Conservation (phyloP, 2,329 filamentous ascomycete genomes). For the Phoma sp. region DNA sequence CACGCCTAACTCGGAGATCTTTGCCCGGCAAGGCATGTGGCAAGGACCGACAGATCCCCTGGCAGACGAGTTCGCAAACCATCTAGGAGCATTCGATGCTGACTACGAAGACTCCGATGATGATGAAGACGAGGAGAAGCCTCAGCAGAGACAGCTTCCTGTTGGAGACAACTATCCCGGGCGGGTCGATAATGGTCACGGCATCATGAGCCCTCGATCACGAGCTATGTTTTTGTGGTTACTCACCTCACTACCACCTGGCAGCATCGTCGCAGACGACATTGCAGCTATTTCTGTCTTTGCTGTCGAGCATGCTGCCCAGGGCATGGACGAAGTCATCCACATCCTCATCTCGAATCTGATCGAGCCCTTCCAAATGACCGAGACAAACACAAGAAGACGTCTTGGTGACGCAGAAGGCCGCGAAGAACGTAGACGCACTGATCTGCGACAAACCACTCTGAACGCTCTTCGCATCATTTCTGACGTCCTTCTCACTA, state of each 20-base stretch:
- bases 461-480: constrained; percentile 76
- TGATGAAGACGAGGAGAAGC: constrained; percentile 71
- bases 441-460: constrained; percentile 35
- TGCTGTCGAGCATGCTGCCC: constrained; percentile 84
- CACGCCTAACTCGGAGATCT: constrained; percentile 35
- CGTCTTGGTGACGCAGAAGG: constrained; percentile 24
- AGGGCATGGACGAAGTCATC: constrained; percentile 90
- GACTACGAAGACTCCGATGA: constrained; percentile 55
- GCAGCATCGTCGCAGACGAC: constrained; percentile 79
- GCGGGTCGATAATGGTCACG: constrained; percentile 34
- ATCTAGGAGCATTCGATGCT: constrained; percentile 78
- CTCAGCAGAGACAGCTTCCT: constrained; percentile 31
- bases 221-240: constrained; percentile 80
- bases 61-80: constrained; percentile 81
- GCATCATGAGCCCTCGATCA: constrained; percentile 37
- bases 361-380: constrained; percentile 75
- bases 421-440: constrained; percentile 32
- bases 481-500: constrained; percentile 78
- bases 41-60: constrained; percentile 74
- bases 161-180: constrained; percentile 40
- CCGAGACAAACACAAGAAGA: constrained; percentile 70
- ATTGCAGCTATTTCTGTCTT: constrained; percentile 87
- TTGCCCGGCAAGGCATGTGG: constrained; percentile 63
- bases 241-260: constrained; percentile 79
- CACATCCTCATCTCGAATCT: constrained; percentile 86